A percentile compares a stretch with the other conserved stretches of the same genome.
Evolutionary conservation across 2,329 filamentous ascomycete species (phyloP).

Genomic region (Aspergillus vadensis): DNA sequence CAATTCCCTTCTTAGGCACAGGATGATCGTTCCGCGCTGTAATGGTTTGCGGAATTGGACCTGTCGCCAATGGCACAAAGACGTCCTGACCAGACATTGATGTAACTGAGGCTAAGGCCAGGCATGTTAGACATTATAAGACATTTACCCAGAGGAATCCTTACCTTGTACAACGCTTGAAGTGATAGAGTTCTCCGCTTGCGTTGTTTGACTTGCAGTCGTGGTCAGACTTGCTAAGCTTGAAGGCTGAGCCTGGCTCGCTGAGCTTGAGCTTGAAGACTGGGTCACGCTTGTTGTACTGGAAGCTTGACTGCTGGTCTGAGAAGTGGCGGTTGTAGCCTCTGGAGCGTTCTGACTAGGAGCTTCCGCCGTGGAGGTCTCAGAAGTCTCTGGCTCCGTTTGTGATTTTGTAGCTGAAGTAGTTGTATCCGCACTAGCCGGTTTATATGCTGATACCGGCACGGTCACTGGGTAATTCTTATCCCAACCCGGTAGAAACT

Average conservation of each 20-base stretch:
- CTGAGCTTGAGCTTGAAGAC: neutral
- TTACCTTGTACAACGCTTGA: conserved; percentile 10
- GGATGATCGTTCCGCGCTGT: conserved; percentile 45
- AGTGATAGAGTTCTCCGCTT: neutral
- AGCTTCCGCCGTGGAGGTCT: neutral
- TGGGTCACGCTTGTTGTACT: neutral
- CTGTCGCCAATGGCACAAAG: conserved; percentile 45
- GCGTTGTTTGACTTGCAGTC: neutral
- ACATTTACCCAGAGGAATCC: neutral
- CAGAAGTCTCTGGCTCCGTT: neutral
- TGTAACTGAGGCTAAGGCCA: conserved; percentile 9
- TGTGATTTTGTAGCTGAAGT: neutral
- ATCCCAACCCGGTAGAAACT: neutral
- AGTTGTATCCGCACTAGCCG: neutral
- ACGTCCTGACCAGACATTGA: conserved; percentile 43
- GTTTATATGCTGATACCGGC: conserved; percentile 5
- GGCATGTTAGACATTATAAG: conserved; percentile 4
- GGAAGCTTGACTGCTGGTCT: neutral
- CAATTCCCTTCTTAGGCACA: conserved; percentile 42
- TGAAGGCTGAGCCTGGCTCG: neutral
- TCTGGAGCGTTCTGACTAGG: neutral
- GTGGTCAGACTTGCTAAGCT: neutral
- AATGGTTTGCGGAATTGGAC: conserved; percentile 42
- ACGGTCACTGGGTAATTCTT: neutral
- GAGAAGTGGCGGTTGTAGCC: neutral